Conservation (phyloP, 2,329 filamentous ascomycete species). For the Fusarium circinatum region DNA sequence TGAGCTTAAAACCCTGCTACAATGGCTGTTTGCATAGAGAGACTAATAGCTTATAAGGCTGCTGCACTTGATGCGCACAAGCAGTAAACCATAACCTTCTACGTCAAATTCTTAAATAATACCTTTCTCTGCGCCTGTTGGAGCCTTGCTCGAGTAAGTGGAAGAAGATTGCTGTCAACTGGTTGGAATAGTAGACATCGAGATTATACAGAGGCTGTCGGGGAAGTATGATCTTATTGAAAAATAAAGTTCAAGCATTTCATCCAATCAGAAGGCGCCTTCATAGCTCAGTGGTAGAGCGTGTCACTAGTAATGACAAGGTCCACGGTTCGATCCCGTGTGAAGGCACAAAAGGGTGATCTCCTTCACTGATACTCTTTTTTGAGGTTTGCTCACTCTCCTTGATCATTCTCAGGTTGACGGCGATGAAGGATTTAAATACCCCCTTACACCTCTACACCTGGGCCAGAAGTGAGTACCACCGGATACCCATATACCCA, state of each 20-base stretch:
- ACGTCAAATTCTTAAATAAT: not conserved
- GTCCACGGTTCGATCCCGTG: constrained; percentile 34
- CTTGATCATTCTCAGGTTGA: not conserved
- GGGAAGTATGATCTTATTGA: too few relatives aligned
- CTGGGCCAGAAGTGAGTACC: not conserved
- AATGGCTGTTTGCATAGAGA: not conserved
- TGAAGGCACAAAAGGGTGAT: not conserved
- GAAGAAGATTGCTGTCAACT: not conserved
- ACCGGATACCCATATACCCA: constrained; percentile 7
- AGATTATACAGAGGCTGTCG: not conserved
- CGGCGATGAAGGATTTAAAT: rapidly evolving
- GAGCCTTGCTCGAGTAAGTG: not conserved
- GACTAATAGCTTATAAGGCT: not conserved
- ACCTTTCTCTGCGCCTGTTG: rapidly evolving
- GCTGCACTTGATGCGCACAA: not conserved
- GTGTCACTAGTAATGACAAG: constrained; percentile 36
- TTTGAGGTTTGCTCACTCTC: not conserved
- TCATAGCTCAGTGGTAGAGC: constrained; percentile 32
- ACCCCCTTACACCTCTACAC: not conserved
- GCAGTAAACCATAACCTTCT: not conserved
- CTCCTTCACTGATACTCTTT: rapidly evolving
- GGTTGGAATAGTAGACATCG: rapidly evolving
- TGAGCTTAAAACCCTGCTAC: not conserved
- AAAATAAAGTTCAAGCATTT: too few relatives aligned
- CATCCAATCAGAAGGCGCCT: constrained; percentile 14